Evolutionary conservation across 345 rosid species (phyloP), one percentile per base, ranked within the genome.

Genomic region (Dovyalis caffra): DNA sequence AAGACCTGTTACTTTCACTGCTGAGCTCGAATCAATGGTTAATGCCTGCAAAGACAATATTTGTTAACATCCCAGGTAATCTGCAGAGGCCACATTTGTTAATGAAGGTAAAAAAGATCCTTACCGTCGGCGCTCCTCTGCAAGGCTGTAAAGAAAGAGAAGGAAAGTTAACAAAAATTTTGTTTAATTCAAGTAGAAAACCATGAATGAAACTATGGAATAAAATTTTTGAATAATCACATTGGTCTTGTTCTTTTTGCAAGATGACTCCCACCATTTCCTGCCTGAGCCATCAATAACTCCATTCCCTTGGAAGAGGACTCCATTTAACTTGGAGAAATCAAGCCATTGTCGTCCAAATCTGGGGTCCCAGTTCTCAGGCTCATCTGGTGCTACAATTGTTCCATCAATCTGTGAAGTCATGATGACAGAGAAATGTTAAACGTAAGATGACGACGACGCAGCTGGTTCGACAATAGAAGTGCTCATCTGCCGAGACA

Each of bases 201-300:
- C 26, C 28, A 21, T 37, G 69, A 18, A 38, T 9, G 9, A 38
- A 1, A 35, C 40, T 74, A 51, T 53, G 35, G 72, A 74, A 84
- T 91, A 85, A 7, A 10, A 66, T 10, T 16, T 38, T 38, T 34
- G 18, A 65, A 74, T 64, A 74, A 58, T 74, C 89, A 94, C 98
- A 76, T 92, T 94, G 61, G 96, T 10, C 51, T 60, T 71, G 28
- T 95, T 93, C 90, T 83, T 93, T 84, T 93, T 93, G 95, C 99
- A 95, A 58, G 99, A 95, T 35, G 97, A 80, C 69, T 89, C 92
- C 99, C 99, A 95, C 99, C 99, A 95, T 84, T 93, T 90, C 81
- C 97, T 88, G 66, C 99, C 99, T 15, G 98, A 95, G 32, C 97
- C 99, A 80, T 95, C 97, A 80, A 95, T 90, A 57, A 93, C 85